A percentile compares a stretch with the other conserved stretches of the same genome.
These are phyloP conservation scores for Allium sativum DNA, from an alignment of 106 monocot species.

Conservation along the genomic window DNA sequence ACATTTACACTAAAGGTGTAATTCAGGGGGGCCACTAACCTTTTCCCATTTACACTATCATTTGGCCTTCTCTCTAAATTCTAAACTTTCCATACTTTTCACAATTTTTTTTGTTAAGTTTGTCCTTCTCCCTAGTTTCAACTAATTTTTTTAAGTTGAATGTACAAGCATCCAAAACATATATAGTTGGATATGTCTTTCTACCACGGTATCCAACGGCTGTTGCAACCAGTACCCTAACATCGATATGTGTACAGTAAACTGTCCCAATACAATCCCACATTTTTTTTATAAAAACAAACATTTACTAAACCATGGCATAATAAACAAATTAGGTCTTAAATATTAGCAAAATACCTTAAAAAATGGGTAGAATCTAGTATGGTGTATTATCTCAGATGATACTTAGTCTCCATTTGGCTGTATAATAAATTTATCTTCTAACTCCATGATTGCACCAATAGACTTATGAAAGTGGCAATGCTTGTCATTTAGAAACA, in stretches of 20 bases:
- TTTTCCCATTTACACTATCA: too few relatives aligned
- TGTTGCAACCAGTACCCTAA: background rate
- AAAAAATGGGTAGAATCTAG: background rate
- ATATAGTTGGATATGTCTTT: background rate
- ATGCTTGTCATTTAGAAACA: background rate
- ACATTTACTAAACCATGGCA: background rate
- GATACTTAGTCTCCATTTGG: background rate
- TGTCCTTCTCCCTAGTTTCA: too few relatives aligned
- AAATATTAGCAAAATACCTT: background rate
- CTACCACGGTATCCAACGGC: background rate
- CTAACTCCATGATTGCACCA: background rate
- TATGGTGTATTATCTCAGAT: background rate
- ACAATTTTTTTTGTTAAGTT: too few relatives aligned
- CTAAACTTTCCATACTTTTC: too few relatives aligned
- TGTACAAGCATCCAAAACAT: background rate
- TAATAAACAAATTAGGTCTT: background rate
- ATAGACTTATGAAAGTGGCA: background rate
- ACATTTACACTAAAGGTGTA: too few relatives aligned
- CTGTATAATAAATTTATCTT: background rate
- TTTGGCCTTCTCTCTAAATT: too few relatives aligned
- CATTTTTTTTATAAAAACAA: background rate
- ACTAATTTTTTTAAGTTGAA: conserved; percentile 2
- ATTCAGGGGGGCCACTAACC: too few relatives aligned
- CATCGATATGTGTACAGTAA: background rate
- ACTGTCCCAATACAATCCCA: background rate